Evolutionary conservation across 139 green algal genomes (phyloP), one percentile per base, ranked within the genome.

Genomic region (Spirogloea muscicola): DNA sequence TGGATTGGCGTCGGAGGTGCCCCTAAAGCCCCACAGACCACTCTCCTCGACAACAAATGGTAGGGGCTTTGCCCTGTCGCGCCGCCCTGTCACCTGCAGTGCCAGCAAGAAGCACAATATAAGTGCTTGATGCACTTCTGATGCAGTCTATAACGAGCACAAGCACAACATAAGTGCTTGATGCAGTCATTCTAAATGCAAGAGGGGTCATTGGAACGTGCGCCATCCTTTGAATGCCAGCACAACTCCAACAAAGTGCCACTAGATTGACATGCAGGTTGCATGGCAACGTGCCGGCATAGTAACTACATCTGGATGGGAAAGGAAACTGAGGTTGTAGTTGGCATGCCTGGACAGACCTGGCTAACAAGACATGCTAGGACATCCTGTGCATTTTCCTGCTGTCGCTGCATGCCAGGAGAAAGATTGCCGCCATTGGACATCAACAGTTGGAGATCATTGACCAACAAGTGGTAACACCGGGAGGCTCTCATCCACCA

Each of bases 41-140:
- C 34, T 59, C n/a, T 72, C 25, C 36, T 70, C 60, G 42, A 77
- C 58, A 2, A 10, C 18, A 10, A 77, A 70, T 2, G 52, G 52
- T n/a, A 77, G 69, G 1, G 69, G 69, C 51, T 57, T 37, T 10
- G 69, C 69, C 18, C 69, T 52, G 55, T 77, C 69, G 25, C 69
- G 34, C 9, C 69, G 18, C 36, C 69, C 69, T 27, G 69, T 77
- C 3, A 77, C 69, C 67, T 76, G 67, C 10, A 46, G 41, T 13
- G 6, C 18, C 33, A n/a, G n/a, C n/a, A n/a, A n/a, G n/a, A n/a
- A n/a, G n/a, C n/a, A n/a, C n/a, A n/a, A n/a, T n/a, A n/a, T n/a
- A n/a, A n/a, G n/a, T n/a, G 16, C 13, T 52, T 10, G 43, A 16
- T 16, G 13, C 16, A n/a, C 16, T 52, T 10, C 13, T 16, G 13